phyloP scores from a whole-genome alignment of 2,329 filamentous ascomycete genomes.

The Trichoderma sp. region DNA sequence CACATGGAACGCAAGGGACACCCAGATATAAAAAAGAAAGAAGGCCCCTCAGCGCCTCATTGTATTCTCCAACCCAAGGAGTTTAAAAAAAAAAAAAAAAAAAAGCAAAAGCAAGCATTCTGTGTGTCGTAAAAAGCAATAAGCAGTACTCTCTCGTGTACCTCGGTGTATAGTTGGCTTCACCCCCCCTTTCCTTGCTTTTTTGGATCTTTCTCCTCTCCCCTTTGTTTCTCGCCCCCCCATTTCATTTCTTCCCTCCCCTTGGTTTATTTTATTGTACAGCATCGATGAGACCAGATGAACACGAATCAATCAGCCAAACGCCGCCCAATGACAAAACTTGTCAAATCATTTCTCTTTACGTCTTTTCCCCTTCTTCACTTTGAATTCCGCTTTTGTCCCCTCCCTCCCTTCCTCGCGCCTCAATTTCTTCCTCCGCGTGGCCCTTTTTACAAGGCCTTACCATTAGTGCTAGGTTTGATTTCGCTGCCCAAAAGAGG shows the following conservation, averaged over 20 bases:
- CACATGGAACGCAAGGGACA: background rate
- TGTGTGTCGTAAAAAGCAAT: background rate
- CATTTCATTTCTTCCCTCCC: background rate
- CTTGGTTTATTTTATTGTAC: slow-evolving; percentile 14
- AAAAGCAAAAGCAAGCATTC: background rate
- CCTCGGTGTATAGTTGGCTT: background rate
- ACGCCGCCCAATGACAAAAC: slow-evolving; percentile 22
- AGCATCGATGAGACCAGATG: slow-evolving; percentile 18
- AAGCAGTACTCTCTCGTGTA: background rate
- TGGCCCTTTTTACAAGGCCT: background rate
- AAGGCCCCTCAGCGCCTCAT: background rate
- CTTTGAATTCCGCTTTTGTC: background rate
- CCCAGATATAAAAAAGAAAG: background rate
- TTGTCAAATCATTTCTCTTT: slow-evolving; percentile 18
- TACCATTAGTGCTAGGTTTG: slow-evolving; percentile 7
- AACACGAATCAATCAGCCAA: slow-evolving; percentile 3
- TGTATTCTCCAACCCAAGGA: background rate
- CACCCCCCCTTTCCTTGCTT: background rate
- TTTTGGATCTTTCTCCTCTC: background rate
- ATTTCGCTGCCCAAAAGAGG: background rate
- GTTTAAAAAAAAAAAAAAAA: background rate
- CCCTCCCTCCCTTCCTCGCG: background rate
- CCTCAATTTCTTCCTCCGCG: background rate
- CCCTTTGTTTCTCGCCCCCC: background rate
- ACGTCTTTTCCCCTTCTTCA: background rate